Evolutionary conservation across 1,139 yeast species (phyloP), one percentile per base, ranked within the genome.

Genomic region (Blastobotrys petasosporus): DNA sequence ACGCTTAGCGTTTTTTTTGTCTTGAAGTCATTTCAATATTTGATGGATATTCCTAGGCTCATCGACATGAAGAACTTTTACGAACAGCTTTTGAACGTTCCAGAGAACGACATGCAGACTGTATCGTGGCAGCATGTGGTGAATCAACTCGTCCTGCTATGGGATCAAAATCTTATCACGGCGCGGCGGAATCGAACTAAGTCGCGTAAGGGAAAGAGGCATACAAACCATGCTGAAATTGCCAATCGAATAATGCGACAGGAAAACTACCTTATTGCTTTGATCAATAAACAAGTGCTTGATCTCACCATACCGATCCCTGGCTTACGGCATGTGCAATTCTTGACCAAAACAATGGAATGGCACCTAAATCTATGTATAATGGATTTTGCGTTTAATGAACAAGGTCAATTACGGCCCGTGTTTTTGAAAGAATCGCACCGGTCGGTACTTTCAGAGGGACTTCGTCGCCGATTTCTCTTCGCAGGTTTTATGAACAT

Each of bases 161-260:
- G 85, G 55, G 92, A 87, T 56, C 85, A 83, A 56, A 92, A 92
- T 64, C 86, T 94, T 13, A 66, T 79, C 15, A 79, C 86, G 0
- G 73, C 81, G 5, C 33, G 70, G 48, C 71, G 67, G 10, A 85
- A 81, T 61, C 34, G 71, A 80, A 47, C 81, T 54, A n/a, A 45
- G 52, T 20, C 13, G 1, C 13, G 13, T 8, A 54, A 78, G 49
- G 79, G 90, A 0, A 84, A 82, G 57, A 79, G 81, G 41, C 71
- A 90, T 51, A 73, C 92, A 46, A 92, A 86, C 60, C 95, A 97
- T 2, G 97, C 88, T 63, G 94, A 84, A 58, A 86, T 92, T 47
- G 97, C 97, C 11, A 94, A 92, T 62, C 72, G 98, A 51, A 85
- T 92, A 48, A 90, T 92, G 98, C 73, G 99, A 47, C 84, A 82